Percentiles rank a stretch among this genome's conserved stretches.
Evolutionary conservation across 352 stramenopile genomes (phyloP).

Genomic region (Pythium brachiatum): DNA sequence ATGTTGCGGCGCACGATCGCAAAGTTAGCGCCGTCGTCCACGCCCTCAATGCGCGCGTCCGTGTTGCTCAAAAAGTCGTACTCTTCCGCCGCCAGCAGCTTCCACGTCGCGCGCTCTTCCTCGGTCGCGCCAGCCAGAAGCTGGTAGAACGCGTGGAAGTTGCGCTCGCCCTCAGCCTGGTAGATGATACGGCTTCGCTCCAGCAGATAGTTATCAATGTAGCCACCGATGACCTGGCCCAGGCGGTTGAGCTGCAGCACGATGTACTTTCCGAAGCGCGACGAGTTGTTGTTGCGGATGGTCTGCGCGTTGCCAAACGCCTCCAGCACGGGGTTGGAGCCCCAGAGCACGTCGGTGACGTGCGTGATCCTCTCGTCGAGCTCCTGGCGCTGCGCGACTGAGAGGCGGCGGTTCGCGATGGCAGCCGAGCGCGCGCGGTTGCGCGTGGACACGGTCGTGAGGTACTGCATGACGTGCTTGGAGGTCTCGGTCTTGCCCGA

Average conservation of each 20-base stretch:
- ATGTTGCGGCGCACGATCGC: conserved; percentile 58
- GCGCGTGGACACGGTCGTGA: conserved; percentile 84
- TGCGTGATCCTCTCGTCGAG: conserved; percentile 65
- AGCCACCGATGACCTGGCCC: conserved; percentile 76
- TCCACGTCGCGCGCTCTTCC: conserved; percentile 49
- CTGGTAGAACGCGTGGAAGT: conserved; percentile 95
- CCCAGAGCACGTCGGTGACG: conserved; percentile 76
- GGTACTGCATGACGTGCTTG: conserved; percentile 95
- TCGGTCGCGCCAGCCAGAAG: conserved; percentile 70
- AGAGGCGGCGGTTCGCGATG: conserved; percentile 78
- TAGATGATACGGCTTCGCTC: conserved; percentile 89
- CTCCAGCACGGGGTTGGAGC: conserved; percentile 81
- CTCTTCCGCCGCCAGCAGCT: conserved; percentile 44
- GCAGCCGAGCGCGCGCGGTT: conserved; percentile 62
- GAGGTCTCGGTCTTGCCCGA: conserved; percentile 95
- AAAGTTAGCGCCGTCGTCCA: conserved; percentile 77
- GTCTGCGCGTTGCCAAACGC: conserved; percentile 86
- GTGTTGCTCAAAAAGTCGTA: conserved; percentile 73
- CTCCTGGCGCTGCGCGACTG: conserved; percentile 69
- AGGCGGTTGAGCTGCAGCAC: conserved; percentile 83
- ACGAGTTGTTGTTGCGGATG: conserved; percentile 87
- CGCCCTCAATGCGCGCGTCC: conserved; percentile 65
- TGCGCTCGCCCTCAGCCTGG: conserved; percentile 87
- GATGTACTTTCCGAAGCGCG: conserved; percentile 87
- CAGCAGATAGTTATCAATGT: conserved; percentile 91